Percentiles rank a stretch among this genome's conserved stretches.
Evolutionary conservation across 1,284 basidiomycete species (phyloP).

Genomic region (Sphaerobolus stellatus): DNA sequence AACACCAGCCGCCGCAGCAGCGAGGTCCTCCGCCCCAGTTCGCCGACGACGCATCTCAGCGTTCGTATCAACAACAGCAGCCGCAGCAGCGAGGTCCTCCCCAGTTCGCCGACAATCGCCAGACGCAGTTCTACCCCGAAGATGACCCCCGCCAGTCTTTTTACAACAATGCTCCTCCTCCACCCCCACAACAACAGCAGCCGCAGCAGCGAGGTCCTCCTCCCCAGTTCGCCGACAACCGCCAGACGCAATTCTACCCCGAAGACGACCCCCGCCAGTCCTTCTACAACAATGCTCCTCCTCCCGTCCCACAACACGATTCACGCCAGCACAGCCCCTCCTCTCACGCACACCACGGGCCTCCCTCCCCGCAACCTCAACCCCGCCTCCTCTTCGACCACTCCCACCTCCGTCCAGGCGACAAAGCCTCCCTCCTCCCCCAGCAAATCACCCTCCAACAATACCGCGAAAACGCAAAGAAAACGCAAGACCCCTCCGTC

Average conservation of each 20-base stretch:
- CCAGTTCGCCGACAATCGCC: neutral
- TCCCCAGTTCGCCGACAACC: neutral
- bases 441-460: conserved; percentile 95
- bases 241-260: neutral
- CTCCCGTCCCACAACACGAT: no score
- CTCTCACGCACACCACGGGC: neutral
- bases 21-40: neutral
- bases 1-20: neutral
- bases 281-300: no score
- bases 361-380: neutral
- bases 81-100: neutral
- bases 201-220: neutral
- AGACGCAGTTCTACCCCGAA: conserved; percentile 7
- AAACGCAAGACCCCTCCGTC: conserved; percentile 95
- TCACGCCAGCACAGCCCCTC: no score
- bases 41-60: no score
- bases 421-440: conserved; percentile 87
- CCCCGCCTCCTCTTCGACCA: conserved; percentile 79
- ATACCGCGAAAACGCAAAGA: conserved; percentile 97
- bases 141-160: conserved; percentile 9
- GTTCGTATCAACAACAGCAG: no score
- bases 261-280: neutral
- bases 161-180: neutral
- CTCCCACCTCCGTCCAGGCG: conserved; percentile 91
- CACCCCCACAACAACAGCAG: neutral